Base-by-base conservation (phyloP, 768 basidiomycete species). In the Collybia sordida region DNA sequence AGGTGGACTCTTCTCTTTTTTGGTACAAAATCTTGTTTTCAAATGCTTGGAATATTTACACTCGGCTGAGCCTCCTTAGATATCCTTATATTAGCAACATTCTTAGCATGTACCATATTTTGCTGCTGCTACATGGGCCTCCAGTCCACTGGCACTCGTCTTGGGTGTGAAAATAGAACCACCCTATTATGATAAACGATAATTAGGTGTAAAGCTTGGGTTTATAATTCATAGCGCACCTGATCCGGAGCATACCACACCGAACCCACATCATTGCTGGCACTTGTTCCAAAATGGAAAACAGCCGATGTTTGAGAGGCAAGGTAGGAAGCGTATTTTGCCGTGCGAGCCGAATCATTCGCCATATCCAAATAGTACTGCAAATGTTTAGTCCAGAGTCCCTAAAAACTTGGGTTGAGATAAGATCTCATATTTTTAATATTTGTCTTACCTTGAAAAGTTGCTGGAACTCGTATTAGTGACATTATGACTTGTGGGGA, bases 321-420 rank as follows among this genome's bases (percentile, higher is more conserved):
- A 2, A 75, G 61, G 59, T 70, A 75, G 17, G 50, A 37, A 36
- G 61, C 63, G 54, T 80, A 82, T 53, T 76, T 78, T n/a, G 66
- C 66, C 0, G 60, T 68, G 14, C 78, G 72, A 22, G 68, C 58
- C 17, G 71, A 14, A 50, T 77, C 71, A 36, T 73, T 69, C 25
- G 73, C 79, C 41, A 42, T 53, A 52, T 80, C 78, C 23, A 82
- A 66, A 57, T 81, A 79, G 53, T 69, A 79, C 42, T 74, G 71
- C 4, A 81, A 51, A 44, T 79, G 75, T 41, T 81, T 81, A 14
- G 69, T 79, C 77, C 79, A 79, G 15, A 80, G 51, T 12, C 80
- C 78, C 76, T 24, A 22, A 8, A 38, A 12, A 37, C 18, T 24
- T 5, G 31, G 9, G 31, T 31, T 14, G 14, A 27, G 9, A 27